Conservation (phyloP, 345 rosid species). For the Orychophragmus violaceus region DNA sequence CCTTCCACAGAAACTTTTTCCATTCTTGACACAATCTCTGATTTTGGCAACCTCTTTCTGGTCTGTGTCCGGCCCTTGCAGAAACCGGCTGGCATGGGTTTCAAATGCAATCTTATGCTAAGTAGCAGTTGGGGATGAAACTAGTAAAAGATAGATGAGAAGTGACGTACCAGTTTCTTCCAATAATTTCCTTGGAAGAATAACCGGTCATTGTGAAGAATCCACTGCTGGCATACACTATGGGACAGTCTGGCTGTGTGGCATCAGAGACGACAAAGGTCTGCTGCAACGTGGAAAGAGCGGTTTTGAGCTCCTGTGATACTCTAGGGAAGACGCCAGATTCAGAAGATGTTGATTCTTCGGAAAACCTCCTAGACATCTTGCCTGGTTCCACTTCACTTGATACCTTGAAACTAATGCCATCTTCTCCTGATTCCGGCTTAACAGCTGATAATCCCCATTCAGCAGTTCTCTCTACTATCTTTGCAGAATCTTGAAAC, state of each 20-base stretch:
- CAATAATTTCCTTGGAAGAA: conserved; percentile 69
- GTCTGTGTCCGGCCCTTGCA: conserved; percentile 92
- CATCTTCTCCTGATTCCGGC: conserved; percentile 43
- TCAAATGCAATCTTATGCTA: neutral
- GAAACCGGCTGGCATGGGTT: conserved; percentile 66
- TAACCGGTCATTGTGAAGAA: conserved; percentile 94
- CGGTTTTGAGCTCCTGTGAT: conserved; percentile 82
- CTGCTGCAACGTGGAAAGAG: conserved; percentile 82
- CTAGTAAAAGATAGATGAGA: neutral
- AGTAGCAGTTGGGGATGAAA: neutral
- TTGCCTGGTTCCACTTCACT: conserved; percentile 43
- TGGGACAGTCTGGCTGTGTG: conserved; percentile 81
- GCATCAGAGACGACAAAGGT: conserved; percentile 96
- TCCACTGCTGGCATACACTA: conserved; percentile 90
- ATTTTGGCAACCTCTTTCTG: conserved; percentile 65
- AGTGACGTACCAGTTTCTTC: conserved; percentile 72
- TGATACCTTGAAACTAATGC: conserved; percentile 41
- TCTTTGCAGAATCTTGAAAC: conserved; percentile 45
- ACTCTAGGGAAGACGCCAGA: conserved; percentile 57
- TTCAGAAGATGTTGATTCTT: conserved; percentile 46
- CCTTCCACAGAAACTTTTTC: conserved; percentile 80
- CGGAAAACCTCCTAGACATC: conserved; percentile 60
- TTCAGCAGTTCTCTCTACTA: conserved; percentile 72
- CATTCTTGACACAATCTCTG: conserved; percentile 62
- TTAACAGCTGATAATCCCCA: conserved; percentile 70